These are phyloP conservation scores for Phytophthora fragariae DNA, from an alignment of 352 stramenopile genomes.

Conservation along the genomic window DNA sequence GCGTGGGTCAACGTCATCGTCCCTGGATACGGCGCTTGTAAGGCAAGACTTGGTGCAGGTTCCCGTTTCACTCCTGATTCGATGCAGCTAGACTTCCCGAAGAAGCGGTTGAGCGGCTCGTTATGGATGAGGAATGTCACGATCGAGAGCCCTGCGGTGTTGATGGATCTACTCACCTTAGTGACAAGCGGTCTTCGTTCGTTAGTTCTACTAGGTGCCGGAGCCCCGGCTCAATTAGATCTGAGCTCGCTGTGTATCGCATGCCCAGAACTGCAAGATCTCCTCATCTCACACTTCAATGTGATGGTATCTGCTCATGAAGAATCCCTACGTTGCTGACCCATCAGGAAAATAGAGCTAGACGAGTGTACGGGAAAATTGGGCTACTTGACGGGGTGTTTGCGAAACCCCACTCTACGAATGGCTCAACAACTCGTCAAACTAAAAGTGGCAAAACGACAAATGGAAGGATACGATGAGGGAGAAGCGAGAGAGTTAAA, in stretches of 20 bases:
- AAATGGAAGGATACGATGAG: no score
- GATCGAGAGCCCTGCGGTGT: background rate
- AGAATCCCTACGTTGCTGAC: no score
- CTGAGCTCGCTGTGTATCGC: no score
- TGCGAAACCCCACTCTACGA: no score
- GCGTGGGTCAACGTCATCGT: background rate
- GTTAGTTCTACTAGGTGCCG: background rate
- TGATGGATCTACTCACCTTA: background rate
- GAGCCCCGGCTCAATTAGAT: background rate
- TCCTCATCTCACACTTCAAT: background rate
- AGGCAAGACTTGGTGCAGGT: background rate
- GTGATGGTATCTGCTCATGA: background rate
- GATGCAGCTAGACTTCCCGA: background rate
- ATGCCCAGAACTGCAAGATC: background rate
- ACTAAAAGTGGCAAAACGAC: no score
- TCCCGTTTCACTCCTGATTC: background rate
- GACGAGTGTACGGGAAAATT: no score
- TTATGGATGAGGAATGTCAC: background rate
- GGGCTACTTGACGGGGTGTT: no score
- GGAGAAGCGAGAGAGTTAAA: no score
- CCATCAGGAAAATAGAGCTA: no score
- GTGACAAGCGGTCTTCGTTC: background rate
- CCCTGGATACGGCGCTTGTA: conserved; percentile 8
- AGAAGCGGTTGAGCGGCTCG: background rate
- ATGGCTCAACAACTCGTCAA: no score